A percentile compares a stretch with the other conserved stretches of the same genome.
These are phyloP conservation scores for Setaria italica DNA, from an alignment of 202 grass and related monocot species.

Conservation along the genomic window DNA sequence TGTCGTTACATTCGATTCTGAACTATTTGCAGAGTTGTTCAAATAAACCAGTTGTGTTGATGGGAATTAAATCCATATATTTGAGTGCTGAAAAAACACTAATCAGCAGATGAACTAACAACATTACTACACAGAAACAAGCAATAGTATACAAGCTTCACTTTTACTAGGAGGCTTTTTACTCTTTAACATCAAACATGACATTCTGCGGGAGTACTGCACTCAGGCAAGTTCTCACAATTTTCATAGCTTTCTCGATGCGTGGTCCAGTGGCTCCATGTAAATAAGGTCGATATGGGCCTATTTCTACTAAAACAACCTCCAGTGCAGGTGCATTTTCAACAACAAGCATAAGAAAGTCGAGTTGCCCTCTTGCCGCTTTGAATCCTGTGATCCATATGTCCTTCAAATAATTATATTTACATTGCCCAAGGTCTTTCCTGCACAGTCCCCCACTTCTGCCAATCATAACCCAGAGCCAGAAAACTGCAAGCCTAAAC, in stretches of 20 bases:
- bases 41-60: no score
- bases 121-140: no score
- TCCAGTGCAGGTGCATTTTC: not conserved
- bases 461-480: not conserved
- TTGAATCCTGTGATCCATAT: not conserved
- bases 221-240: not conserved
- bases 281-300: not conserved
- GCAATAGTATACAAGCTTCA: no score
- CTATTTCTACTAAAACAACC: not conserved
- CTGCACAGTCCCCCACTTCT: not conserved
- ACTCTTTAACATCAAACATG: not conserved
- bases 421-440: not conserved
- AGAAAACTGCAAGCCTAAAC: not conserved
- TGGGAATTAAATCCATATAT: no score
- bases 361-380: not conserved
- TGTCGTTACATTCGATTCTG: no score
- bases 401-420: not conserved
- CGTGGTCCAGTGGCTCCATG: not conserved
- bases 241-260: not conserved
- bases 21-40: no score
- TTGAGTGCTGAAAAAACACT: no score
- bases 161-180: no score
- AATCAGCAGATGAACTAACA: no score
- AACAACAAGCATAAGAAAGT: not conserved
- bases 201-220: not conserved